phyloP scores from a whole-genome alignment of 1,284 basidiomycete genomes.

The Clitocybe nebularis region DNA sequence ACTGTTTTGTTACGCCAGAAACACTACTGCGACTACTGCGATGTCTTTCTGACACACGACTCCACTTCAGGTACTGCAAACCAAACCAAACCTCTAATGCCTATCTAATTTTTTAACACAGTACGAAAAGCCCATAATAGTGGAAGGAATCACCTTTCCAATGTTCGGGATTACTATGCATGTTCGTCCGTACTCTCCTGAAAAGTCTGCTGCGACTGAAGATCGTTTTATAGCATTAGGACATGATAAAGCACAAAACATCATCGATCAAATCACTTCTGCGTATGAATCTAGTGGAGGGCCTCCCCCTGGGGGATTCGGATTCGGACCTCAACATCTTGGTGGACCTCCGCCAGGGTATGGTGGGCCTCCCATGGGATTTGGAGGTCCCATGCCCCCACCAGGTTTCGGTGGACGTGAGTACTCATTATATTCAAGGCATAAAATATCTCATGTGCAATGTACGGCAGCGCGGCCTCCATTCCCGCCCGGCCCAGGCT shows the following conservation, averaged over 20 bases:
- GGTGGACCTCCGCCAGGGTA: conserved; percentile 51
- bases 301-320: conserved; percentile 80
- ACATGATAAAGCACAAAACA: conserved; percentile 93
- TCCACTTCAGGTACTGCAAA: conserved; percentile 67
- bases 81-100: conserved; percentile 9
- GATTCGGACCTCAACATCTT: conserved; percentile 73
- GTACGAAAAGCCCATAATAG: conserved; percentile 98
- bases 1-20: conserved; percentile 44
- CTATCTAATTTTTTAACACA: conserved; percentile 27
- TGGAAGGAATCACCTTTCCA: conserved; percentile 93
- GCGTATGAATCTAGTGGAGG: conserved; percentile 85
- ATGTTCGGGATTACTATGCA: conserved; percentile 97
- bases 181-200: conserved; percentile 45
- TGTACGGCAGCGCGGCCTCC: conserved; percentile 52
- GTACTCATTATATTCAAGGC: conserved; percentile 18
- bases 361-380: conserved; percentile 44
- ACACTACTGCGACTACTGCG: conserved; percentile 92
- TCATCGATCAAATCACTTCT: conserved; percentile 94
- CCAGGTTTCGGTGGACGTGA: conserved; percentile 50
- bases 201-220: background rate
- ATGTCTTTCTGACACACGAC: conserved; percentile 88
- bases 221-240: conserved; percentile 65
- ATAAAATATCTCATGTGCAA: conserved; percentile 7
- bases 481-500: conserved; percentile 57
- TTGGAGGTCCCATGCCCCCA: conserved; percentile 41